Conservation (phyloP, 192 early-diverging fungal genomes). For the Kickxella alabastrina region DNA sequence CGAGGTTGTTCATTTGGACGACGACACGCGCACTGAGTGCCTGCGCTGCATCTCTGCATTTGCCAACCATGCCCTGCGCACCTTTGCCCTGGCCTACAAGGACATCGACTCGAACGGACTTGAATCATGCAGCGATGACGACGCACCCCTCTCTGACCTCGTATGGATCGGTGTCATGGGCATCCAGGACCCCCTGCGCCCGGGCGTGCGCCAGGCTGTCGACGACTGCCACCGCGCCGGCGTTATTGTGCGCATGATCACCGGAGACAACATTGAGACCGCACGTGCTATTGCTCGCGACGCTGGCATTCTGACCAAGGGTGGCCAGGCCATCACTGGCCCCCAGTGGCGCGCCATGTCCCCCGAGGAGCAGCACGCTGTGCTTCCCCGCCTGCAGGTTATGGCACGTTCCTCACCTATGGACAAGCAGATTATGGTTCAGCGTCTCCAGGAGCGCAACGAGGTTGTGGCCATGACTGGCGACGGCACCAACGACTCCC, state of each 20-base stretch:
- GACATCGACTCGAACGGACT: slow-evolving; percentile 52
- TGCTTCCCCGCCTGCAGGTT: slow-evolving; percentile 73
- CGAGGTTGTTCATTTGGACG: slow-evolving; percentile 44
- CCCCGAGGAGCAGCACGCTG: slow-evolving; percentile 58
- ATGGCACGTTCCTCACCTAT: slow-evolving; percentile 83
- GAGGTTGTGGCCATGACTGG: slow-evolving; percentile 81
- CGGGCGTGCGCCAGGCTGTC: slow-evolving; percentile 76
- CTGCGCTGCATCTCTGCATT: slow-evolving; percentile 55
- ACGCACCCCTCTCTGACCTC: slow-evolving; percentile 57
- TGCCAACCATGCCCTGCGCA: slow-evolving; percentile 68
- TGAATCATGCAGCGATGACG: slow-evolving; percentile 47
- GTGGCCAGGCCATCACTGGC: slow-evolving; percentile 75
- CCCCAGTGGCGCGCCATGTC: slow-evolving; percentile 71
- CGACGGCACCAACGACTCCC: slow-evolving; percentile 84
- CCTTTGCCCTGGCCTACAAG: slow-evolving; percentile 67
- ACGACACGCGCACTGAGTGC: slow-evolving; percentile 37
- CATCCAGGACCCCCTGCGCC: slow-evolving; percentile 84
- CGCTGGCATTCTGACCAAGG: slow-evolving; percentile 77
- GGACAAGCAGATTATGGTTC: slow-evolving; percentile 86
- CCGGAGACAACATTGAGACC: slow-evolving; percentile 79
- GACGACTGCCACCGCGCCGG: slow-evolving; percentile 73
- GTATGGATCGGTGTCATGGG: slow-evolving; percentile 73
- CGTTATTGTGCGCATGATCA: slow-evolving; percentile 89
- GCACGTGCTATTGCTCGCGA: slow-evolving; percentile 86
- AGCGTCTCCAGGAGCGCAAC: slow-evolving; percentile 62